Evolutionary conservation across 1,139 yeast genomes (phyloP).

Genomic region (Yamadazyma friedrichii): DNA sequence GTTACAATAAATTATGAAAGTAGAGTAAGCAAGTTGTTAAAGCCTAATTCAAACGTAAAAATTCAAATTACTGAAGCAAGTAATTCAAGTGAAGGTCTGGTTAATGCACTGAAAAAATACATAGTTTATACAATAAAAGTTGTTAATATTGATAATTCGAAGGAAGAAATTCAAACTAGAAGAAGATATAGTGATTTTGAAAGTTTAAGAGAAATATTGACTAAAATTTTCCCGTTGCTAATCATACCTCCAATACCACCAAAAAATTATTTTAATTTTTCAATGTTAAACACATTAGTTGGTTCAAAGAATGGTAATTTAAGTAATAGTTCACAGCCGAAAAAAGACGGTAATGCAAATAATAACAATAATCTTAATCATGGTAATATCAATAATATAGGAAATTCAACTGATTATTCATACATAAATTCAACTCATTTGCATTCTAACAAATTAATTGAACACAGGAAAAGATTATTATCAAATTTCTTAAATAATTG

Average conservation of each 20-base stretch:
- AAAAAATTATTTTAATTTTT: conserved; percentile 58
- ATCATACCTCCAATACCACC: conserved; percentile 95
- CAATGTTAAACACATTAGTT: conserved; percentile 36
- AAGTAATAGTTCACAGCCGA: neutral
- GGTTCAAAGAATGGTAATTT: conserved; percentile 12
- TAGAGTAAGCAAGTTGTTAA: conserved; percentile 36
- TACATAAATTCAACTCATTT: conserved; percentile 47
- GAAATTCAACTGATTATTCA: conserved; percentile 23
- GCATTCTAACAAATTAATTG: conserved; percentile 42
- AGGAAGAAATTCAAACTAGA: conserved; percentile 60
- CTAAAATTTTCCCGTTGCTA: conserved; percentile 75
- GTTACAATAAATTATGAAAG: conserved; percentile 38
- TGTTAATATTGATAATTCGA: conserved; percentile 28
- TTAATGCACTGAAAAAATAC: conserved; percentile 61
- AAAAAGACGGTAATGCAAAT: conserved; percentile 3
- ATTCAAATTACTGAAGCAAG: conserved; percentile 73
- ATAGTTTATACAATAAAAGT: conserved; percentile 77
- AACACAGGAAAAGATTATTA: conserved; percentile 73
- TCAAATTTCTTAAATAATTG: conserved; percentile 80
- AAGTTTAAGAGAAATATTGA: conserved; percentile 65
- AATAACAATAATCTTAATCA: no score
- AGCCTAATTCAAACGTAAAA: conserved; percentile 30
- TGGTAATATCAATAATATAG: neutral
- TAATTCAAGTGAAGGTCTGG: conserved; percentile 69
- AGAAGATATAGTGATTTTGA: conserved; percentile 93